Base-by-base conservation (phyloP, 305 asterid species). In the Withania somnifera region DNA sequence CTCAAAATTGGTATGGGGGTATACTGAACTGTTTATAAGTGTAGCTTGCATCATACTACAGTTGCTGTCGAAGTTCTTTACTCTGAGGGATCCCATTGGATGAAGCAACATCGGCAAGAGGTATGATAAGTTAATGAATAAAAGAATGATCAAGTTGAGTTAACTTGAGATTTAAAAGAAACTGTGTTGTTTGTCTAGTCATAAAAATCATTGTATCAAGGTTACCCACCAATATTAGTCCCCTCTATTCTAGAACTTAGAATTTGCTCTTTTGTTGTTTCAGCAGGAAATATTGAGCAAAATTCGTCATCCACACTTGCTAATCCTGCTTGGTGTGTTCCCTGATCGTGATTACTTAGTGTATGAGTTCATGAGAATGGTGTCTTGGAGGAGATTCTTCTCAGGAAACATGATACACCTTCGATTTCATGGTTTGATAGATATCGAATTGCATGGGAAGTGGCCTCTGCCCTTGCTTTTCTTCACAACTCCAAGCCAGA, bases 301-400 rank as follows among this genome's bases (percentile, higher is more conserved):
- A 83, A 92, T 92, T 50, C 92, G 88, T 32, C 99, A 95, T 87
- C 99, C 98, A 0, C 93, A 95, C 84, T 88, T 95, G 91, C 92
- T 95, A 81, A 93, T 91, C 86, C 98, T 95, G 64, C 87, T 93
- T 58, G 98, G 98, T 32, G 98, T 97, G 17, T 95, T 98, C 64
- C 90, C 94, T 2, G 94, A 91, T 20, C 93, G 30, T 6, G 90
- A 91, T 81, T 94, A 97, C 91, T 89, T 95, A 53, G 95, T 94
- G 1, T 94, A 95, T 51, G 99, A 95, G 89, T 93, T 86, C 91
- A 95, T 95, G 99, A 89, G 79, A 91, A 93, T 26, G 99, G 99
- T 19, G 93, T 92, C 88, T 91, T 95, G 24, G 98, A 95, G 83
- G 99, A 94, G 38, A 86, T 89, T 52, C 87, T 95, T 50, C 79